Conservation (phyloP, 352 stramenopile genomes). For the Globisporangium radiosum region DNA sequence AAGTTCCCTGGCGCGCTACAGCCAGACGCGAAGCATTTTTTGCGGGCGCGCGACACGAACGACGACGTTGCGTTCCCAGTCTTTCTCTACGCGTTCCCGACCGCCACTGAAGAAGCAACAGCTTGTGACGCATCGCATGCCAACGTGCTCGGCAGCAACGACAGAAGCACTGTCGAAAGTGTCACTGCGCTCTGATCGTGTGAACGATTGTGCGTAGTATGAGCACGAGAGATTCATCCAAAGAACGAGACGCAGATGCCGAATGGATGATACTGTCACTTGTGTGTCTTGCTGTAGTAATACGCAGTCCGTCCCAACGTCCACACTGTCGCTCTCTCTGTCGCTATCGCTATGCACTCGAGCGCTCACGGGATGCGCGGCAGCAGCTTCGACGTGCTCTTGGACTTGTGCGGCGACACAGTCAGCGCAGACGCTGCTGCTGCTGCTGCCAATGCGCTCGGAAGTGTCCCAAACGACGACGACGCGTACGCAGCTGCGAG, state of each 20-base stretch:
- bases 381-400: constrained; percentile 29
- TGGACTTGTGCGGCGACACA: constrained; percentile 18
- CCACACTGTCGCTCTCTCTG: too few species aligned
- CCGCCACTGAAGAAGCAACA: background rate
- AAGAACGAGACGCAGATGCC: too few species aligned
- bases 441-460: background rate
- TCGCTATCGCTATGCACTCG: too few species aligned
- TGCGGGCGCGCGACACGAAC: constrained; percentile 29
- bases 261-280: too few species aligned
- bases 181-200: too few species aligned
- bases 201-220: too few species aligned
- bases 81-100: constrained; percentile 66
- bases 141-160: too few species aligned
- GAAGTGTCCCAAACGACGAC: constrained; percentile 3
- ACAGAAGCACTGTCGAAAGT: too few species aligned
- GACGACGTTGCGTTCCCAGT: constrained; percentile 58
- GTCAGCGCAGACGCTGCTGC: background rate
- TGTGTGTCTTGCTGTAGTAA: background rate
- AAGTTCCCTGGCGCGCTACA: constrained; percentile 34
- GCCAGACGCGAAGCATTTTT: constrained; percentile 35
- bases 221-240: too few species aligned
- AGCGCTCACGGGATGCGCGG: constrained; percentile 19
- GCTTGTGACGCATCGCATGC: background rate
- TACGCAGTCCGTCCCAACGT: too few species aligned
- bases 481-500: constrained; percentile 12